Percentiles rank a stretch among this genome's conserved stretches.
Evolutionary conservation across 2,329 filamentous ascomycete species (phyloP).

Genomic region (Cladosporium sp.): DNA sequence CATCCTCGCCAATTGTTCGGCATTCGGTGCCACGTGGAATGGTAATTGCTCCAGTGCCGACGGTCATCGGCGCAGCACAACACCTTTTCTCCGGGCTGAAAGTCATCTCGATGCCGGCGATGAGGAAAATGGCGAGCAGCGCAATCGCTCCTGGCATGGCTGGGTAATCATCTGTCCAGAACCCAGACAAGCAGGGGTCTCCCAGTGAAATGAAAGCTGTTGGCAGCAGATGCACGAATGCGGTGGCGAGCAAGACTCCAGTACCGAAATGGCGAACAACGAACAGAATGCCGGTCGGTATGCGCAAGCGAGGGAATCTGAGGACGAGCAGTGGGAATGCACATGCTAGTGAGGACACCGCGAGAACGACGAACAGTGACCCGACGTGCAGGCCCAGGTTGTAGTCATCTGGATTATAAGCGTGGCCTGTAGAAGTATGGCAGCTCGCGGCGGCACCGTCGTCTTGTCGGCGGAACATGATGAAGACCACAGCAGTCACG

Average conservation of each 20-base stretch:
- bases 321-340: conserved; percentile 62
- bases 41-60: background rate
- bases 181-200: conserved; percentile 66
- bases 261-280: conserved; percentile 58
- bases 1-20: background rate
- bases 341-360: conserved; percentile 56
- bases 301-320: conserved; percentile 57
- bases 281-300: conserved; percentile 58
- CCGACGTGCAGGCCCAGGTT: conserved; percentile 56
- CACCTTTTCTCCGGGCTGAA: conserved; percentile 26
- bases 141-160: conserved; percentile 78
- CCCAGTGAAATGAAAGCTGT: conserved; percentile 61
- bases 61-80: conserved; percentile 10
- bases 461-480: conserved; percentile 18
- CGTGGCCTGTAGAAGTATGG: conserved; percentile 7
- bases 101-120: conserved; percentile 54
- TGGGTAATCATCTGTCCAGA: conserved; percentile 73
- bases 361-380: conserved; percentile 55
- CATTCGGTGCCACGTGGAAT: background rate
- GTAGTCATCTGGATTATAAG: conserved; percentile 39
- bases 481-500: background rate
- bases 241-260: conserved; percentile 55
- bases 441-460: conserved; percentile 2
- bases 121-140: conserved; percentile 54
- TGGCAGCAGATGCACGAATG: conserved; percentile 58